Evolutionary conservation across 768 basidiomycete species (phyloP), one percentile per base, ranked within the genome.

Genomic region (Cystobasidium ongulense): DNA sequence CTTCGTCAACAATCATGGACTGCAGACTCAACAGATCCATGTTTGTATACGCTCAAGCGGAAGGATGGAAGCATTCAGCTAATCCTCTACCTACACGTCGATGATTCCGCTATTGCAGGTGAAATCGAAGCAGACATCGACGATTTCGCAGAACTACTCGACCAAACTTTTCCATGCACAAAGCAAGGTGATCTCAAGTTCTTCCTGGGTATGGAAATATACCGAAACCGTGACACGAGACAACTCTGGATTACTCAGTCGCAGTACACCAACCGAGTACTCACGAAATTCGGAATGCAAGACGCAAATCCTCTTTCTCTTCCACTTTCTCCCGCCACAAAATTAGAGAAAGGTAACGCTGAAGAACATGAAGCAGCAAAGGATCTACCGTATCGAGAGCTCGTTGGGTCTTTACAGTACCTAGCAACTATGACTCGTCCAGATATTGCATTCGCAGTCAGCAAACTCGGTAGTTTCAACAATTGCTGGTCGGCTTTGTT

Each of bases 61-160:
- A 36, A 36, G 23, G 31, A 3, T 10, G 54, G 17, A 15, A 33
- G 21, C 5, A 27, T 61, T 7, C 21, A 57, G n/a, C 50, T 59
- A 1, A 71, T 71, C 25, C 68, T 71, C 36, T 71, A 71, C 25
- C 50, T 71, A 8, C 68, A 71, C 31, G 68, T 71, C 36, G 68
- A 71, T 54, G 68, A 71, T 38, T 71, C 68, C 18, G 68, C 54
- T 36, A 59, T 59, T 71, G 68, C 68, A 31, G 68, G 68, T 4
- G 46, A 29, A 23, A 10, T 8, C 33, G 23, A n/a, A 27, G 29
- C 25, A 31, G 29, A 35, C 29, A 71, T 71, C 27, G 54, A 71
- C 27, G 29, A 31, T 15, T 71, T 71, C 31, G 54, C 54, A 18
- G 11, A 71, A 11, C 11, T n/a, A 17, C 46, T 68, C 3, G 66